Evolutionary conservation across 2,329 filamentous ascomycete genomes (phyloP).

Genomic region (Emydomyces testavorans): DNA sequence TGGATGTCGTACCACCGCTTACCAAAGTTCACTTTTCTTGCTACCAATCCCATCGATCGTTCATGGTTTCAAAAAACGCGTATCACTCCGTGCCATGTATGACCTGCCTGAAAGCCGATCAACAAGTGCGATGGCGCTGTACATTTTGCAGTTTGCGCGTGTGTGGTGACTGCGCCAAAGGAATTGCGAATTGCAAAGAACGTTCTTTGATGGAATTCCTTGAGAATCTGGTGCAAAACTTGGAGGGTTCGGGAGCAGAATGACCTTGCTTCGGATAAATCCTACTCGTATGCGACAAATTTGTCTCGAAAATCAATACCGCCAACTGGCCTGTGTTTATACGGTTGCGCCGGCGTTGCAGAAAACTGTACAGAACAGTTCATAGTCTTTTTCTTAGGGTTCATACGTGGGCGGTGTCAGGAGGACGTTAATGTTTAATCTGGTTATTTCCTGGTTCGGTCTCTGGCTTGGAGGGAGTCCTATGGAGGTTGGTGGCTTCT

Average conservation of each 20-base stretch:
- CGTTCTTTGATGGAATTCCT: conserved; percentile 29
- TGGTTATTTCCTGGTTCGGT: background rate
- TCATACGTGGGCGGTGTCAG: background rate
- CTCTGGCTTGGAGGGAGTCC: background rate
- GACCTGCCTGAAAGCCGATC: conserved; percentile 33
- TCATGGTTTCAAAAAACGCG: conserved; percentile 29
- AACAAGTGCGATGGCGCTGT: conserved; percentile 30
- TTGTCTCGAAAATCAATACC: too few species aligned
- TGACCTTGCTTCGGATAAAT: background rate
- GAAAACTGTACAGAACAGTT: background rate
- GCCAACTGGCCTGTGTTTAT: background rate
- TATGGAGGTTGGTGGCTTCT: background rate
- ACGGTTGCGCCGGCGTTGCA: background rate
- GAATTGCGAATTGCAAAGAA: conserved; percentile 26
- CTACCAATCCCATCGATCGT: conserved; percentile 31
- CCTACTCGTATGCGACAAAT: too few species aligned
- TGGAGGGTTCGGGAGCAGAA: conserved; percentile 6
- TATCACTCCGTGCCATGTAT: conserved; percentile 35
- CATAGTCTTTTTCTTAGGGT: background rate
- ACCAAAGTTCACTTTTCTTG: conserved; percentile 30
- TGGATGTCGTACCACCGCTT: conserved; percentile 25
- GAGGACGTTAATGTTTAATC: background rate
- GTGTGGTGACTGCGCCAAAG: conserved; percentile 28
- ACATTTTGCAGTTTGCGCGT: conserved; percentile 35
- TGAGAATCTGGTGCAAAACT: conserved; percentile 14